Evolutionary conservation across 2,329 filamentous ascomycete species (phyloP), one percentile per base, ranked within the genome.

Genomic region (Exserohilum turcica): DNA sequence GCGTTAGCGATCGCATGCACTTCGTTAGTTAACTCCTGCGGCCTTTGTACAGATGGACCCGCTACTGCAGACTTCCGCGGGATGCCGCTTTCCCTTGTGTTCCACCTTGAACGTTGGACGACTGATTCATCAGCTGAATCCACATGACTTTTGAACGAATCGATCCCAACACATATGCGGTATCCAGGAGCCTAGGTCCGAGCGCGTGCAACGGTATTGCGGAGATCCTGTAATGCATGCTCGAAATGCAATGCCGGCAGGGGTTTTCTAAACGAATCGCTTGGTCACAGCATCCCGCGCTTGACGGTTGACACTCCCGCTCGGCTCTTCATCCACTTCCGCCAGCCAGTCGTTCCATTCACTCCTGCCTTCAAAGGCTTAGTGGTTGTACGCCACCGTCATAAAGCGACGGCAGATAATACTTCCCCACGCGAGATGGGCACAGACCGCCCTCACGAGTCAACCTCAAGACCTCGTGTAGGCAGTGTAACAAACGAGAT

Each of bases 141-240:
- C 8, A 28, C 6, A 9, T 15, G 15, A 24, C 18, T 9, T 51
- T 5, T 15, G 32, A 37, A 37, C 16, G 15, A 42, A 15, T 9
- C n/a, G 15, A 19, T 12, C 15, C 16, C 31, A 5, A 37, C 8
- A 13, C 12, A 19, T 15, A 24, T 18, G 18, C 28, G 6, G 32
- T 49, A 21, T 43, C 21, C 16, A 38, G 0, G 15, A 35, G 13
- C 21, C 43, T 13, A 21, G 28, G 19, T 9, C 38, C 15, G 6
- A 27, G 42, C 27, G 31, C 32, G 27, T 35, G 10, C 27, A 5
- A 16, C 7, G 32, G 45, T 32, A 43, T n/a, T 16, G 27, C 37
- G 47, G 47, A 45, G 42, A 54, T 46, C 40, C 46, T 43, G 47
- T 40, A 44, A 19, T 13, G 15, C 1, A 13, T 43, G 27, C 24